Percentiles rank a stretch among this genome's conserved stretches.
Conservation (phyloP, 345 rosid genomes). For the Salix exigua region DNA sequence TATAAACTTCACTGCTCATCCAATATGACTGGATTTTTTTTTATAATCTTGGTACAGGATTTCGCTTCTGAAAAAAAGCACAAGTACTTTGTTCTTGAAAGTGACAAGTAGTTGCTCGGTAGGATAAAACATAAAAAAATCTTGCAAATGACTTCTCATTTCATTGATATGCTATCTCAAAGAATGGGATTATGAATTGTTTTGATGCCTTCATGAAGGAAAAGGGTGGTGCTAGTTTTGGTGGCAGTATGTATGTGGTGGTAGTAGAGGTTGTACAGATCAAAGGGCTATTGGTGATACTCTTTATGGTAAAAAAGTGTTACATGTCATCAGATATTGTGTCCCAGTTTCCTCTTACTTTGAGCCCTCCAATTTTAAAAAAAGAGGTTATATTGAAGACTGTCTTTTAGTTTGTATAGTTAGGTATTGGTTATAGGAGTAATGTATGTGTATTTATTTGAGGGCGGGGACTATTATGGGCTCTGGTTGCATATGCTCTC, state of each 20-base stretch:
- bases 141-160: not conserved
- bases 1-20: no score
- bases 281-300: not conserved
- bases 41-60: no score
- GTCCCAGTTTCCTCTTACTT: not conserved
- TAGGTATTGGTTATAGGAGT: not conserved
- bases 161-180: not conserved
- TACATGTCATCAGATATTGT: not conserved
- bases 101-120: not conserved
- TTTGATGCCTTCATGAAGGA: not conserved
- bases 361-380: not conserved
- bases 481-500: not conserved
- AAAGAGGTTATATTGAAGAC: not conserved
- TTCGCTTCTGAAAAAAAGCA: no score
- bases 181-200: not conserved
- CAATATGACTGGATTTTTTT: no score
- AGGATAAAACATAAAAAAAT: not conserved
- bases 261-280: not conserved
- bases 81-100: not conserved
- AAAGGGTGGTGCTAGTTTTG: not conserved
- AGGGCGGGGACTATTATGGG: not conserved
- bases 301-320: not conserved
- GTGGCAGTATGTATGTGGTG: not conserved
- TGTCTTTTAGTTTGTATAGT: not conserved
- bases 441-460: not conserved